Percentiles rank a stretch among this genome's conserved stretches.
phyloP scores from a whole-genome alignment of 2,329 filamentous ascomycete genomes.

The Herpotrichia juniperi region DNA sequence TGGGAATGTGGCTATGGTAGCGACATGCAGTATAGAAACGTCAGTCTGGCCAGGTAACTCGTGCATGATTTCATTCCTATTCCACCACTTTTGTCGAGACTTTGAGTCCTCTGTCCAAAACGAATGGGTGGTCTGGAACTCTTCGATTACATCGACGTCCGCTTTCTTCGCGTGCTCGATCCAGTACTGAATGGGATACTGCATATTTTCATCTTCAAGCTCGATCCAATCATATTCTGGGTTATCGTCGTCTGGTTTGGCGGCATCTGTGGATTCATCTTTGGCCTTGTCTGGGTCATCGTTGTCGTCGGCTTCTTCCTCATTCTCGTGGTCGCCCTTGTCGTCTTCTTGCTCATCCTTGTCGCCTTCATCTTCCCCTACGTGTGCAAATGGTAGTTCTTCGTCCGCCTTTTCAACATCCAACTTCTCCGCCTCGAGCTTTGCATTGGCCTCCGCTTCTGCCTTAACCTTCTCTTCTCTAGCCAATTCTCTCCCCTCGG shows the following conservation, averaged over 20 bases:
- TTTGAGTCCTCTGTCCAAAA: conserved; percentile 24
- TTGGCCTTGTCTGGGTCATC: conserved; percentile 2
- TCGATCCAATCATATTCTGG: conserved; percentile 1
- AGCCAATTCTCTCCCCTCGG: no score
- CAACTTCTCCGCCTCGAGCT: neutral
- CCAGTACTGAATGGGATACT: conserved; percentile 30
- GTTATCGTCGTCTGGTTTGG: neutral
- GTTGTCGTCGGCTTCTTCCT: neutral
- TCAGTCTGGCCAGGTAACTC: conserved; percentile 11
- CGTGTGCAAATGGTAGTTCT: neutral
- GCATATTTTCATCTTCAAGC: conserved; percentile 15
- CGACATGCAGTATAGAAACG: conserved; percentile 25
- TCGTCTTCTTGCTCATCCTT: neutral
- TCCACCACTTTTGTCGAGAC: conserved; percentile 25
- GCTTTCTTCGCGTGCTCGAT: conserved; percentile 28
- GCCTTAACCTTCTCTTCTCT: no score
- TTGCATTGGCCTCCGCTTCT: neutral
- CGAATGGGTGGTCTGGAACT: conserved; percentile 18
- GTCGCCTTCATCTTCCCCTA: neutral
- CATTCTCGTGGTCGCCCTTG: neutral
- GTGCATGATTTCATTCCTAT: conserved; percentile 17
- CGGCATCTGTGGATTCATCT: neutral
- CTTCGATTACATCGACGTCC: conserved; percentile 24
- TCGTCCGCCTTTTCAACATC: neutral
- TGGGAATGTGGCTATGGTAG: conserved; percentile 20